A percentile compares a stretch with the other conserved stretches of the same genome.
Conservation (phyloP, 2,329 filamentous ascomycete species). For the Claviceps monticola region DNA sequence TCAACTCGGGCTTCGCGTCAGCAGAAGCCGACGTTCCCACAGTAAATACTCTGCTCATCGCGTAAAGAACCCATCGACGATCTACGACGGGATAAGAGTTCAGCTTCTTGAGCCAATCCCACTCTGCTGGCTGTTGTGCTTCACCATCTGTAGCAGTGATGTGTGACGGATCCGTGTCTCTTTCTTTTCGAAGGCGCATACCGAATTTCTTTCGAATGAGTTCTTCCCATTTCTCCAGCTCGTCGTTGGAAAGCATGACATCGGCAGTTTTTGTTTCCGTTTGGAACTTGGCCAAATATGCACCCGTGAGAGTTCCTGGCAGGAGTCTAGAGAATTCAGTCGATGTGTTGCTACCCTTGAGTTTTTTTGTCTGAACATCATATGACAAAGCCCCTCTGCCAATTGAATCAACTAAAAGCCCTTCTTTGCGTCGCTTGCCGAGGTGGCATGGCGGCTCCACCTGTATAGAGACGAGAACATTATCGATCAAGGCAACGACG, state of each 20-base stretch:
- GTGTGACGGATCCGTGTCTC: conserved; percentile 3
- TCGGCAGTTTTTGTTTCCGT: conserved; percentile 34
- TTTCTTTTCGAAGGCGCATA: conserved; percentile 20
- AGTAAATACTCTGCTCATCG: conserved; percentile 47
- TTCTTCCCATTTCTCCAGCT: conserved; percentile 35
- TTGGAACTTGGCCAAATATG: conserved; percentile 32
- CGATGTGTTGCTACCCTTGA: conserved; percentile 17
- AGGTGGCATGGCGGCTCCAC: conserved; percentile 46
- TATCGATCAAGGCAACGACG: conserved; percentile 49
- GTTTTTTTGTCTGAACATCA: conserved; percentile 22
- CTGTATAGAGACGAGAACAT: conserved; percentile 54
- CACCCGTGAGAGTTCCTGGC: conserved; percentile 36
- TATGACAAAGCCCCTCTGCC: conserved; percentile 43
- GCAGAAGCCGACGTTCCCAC: conserved; percentile 32
- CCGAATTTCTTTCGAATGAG: conserved; percentile 35
- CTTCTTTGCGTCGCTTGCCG: conserved; percentile 43
- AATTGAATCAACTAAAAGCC: conserved; percentile 59
- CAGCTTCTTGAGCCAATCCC: conserved; percentile 33
- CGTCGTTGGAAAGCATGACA: conserved; percentile 28
- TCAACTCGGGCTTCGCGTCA: conserved; percentile 17
- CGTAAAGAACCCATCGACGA: conserved; percentile 50
- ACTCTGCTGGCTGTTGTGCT: conserved; percentile 26
- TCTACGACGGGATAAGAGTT: conserved; percentile 41
- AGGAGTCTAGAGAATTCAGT: conserved; percentile 22
- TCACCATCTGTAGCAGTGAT: conserved; percentile 8